Base-by-base conservation (phyloP, 2,329 filamentous ascomycete species). In the Pestalotiopsis sp. region DNA sequence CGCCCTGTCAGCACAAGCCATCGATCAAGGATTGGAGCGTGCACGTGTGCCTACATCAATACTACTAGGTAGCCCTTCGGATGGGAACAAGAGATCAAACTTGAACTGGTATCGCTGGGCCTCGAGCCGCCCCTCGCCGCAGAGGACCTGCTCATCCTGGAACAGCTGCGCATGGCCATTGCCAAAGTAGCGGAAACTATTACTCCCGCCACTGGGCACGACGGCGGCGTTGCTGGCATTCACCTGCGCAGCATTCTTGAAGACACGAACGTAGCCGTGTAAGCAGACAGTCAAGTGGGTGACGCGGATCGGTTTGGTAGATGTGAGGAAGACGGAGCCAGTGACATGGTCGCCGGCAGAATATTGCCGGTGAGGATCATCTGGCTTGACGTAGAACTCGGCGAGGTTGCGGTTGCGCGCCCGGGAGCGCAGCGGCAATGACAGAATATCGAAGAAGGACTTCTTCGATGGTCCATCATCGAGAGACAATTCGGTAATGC, bases 81-180 rank as follows among this genome's bases (percentile, higher is more conserved):
- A 83, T 2, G 92, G 91, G 72, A 94, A 93, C 68, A 91, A 83
- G 71, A 93, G 81, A 75, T 93, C 89, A 73, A 93, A 94, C 70
- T 92, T 90, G 79, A 96, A 96, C 78, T 94, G 90, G 77, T 94
- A 95, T 73, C 89, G 88, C 52, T 92, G 92, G 61, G 92, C 87
- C 65, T 92, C 90, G 45, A 96, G 82, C 74, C 91, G 87, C 14
- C 93, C 93, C 75, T 95, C 92, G 25, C 92, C 93, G 76, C 92
- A 94, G 45, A 96, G 82, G 14, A 93, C 91, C 77, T 91, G 87
- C 81, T 96, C 93, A 76, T 96, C 93, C 79, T 94, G 91, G 76
- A 95, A 96, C 60, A 96, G 83, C 57, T 91, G 92, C n/a, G 91
- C 92, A 74, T 93, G 90, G 40, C 93, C 92, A 82, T 93, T 93